Percentiles rank a stretch among this genome's conserved stretches.
phyloP scores from a whole-genome alignment of 140 eudicot genomes.

The Senecio squalidus region DNA sequence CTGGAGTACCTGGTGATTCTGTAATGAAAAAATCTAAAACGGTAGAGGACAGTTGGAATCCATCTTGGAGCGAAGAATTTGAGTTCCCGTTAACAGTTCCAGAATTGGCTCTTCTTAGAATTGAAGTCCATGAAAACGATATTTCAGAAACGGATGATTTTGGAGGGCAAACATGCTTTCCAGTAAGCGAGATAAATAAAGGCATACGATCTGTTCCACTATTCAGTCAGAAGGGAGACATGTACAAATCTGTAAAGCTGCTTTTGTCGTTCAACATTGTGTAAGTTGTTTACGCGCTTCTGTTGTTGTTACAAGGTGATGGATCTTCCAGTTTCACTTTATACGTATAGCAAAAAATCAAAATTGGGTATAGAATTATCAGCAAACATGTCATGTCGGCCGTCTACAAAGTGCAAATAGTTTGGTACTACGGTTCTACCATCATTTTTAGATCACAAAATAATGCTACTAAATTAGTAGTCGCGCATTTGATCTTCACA shows the following conservation, averaged over 20 bases:
- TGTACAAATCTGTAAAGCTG: constrained; percentile 47
- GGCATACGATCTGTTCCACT: constrained; percentile 62
- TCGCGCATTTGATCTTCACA: too few relatives aligned
- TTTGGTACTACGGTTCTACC: too few relatives aligned
- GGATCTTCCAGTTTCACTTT: neutral
- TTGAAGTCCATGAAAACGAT: constrained; percentile 62
- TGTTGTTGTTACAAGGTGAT: constrained; percentile 7
- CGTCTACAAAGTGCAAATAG: too few relatives aligned
- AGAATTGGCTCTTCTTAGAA: constrained; percentile 52
- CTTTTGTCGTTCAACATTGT: constrained; percentile 40
- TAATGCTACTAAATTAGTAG: too few relatives aligned
- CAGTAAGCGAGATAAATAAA: constrained; percentile 18
- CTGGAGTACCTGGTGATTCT: constrained; percentile 53
- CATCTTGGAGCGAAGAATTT: constrained; percentile 63
- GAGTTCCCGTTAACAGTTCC: constrained; percentile 60
- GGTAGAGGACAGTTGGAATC: constrained; percentile 65
- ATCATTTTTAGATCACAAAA: too few relatives aligned
- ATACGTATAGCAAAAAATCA: neutral
- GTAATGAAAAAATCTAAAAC: constrained; percentile 54
- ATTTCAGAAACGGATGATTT: constrained; percentile 57
- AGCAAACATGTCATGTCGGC: too few relatives aligned
- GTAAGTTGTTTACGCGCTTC: neutral
- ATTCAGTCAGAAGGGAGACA: constrained; percentile 38
- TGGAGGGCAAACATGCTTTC: constrained; percentile 62
- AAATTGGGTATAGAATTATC: too few relatives aligned